Evolutionary conservation across 257 asterid species (phyloP).

Genomic region (Solanum chaucha): DNA sequence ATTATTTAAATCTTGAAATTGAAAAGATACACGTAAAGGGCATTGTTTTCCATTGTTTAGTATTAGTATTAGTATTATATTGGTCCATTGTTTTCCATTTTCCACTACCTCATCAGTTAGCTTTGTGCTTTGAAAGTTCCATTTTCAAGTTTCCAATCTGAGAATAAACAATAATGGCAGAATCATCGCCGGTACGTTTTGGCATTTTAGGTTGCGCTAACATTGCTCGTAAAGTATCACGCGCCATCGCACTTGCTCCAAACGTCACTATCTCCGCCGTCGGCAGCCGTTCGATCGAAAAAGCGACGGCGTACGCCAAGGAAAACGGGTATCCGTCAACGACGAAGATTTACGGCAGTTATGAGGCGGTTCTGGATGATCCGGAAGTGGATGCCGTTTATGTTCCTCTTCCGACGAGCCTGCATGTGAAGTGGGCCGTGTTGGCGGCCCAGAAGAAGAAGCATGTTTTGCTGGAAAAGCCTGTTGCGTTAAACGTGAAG

Average conservation of each 20-base stretch:
- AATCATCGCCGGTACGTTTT: slow-evolving; percentile 6
- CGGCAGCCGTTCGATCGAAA: slow-evolving; percentile 35
- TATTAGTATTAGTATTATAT: no score
- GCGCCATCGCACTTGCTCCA: slow-evolving; percentile 24
- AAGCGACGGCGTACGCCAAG: slow-evolving; percentile 18
- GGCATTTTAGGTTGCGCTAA: slow-evolving; percentile 39
- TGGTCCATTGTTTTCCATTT: background rate
- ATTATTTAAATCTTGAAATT: no score
- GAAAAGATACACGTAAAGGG: no score
- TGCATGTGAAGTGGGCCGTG: slow-evolving; percentile 33
- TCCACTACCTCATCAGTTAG: background rate
- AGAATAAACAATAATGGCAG: background rate
- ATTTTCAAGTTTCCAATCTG: background rate
- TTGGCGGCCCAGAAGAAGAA: slow-evolving; percentile 29
- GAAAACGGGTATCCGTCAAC: slow-evolving; percentile 19
- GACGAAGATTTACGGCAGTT: slow-evolving; percentile 23
- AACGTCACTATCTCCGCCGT: slow-evolving; percentile 21
- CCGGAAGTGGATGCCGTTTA: slow-evolving; percentile 35
- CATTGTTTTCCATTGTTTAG: no score
- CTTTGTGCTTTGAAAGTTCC: background rate
- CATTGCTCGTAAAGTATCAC: slow-evolving; percentile 29
- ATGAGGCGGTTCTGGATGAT: slow-evolving; percentile 36
- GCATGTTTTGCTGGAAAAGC: slow-evolving; percentile 33
- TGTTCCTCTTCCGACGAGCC: slow-evolving; percentile 34
- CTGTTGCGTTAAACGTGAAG: slow-evolving; percentile 29